Conservation (phyloP, 805 yeast species). For the Ogataea corticis region DNA sequence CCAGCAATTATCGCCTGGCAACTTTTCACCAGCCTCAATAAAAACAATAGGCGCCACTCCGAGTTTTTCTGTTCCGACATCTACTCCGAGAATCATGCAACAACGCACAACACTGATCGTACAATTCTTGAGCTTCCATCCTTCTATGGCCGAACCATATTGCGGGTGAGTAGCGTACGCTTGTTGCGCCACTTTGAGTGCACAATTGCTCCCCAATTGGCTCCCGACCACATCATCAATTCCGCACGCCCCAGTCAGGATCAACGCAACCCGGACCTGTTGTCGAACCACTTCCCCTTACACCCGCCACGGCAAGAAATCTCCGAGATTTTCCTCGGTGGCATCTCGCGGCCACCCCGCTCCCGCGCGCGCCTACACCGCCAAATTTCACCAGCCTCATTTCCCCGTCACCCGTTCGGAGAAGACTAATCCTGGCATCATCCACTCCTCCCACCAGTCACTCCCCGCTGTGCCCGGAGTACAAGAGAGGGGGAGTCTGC, state of each 20-base stretch:
- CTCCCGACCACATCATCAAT: too few species aligned
- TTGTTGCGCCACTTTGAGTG: too few species aligned
- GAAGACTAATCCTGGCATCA: conserved; percentile 15
- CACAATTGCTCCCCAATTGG: too few species aligned
- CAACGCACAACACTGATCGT: background rate
- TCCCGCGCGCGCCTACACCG: too few species aligned
- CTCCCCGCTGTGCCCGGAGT: conserved; percentile 8
- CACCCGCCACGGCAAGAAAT: conserved; percentile 1
- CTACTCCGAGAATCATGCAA: conserved; percentile 1
- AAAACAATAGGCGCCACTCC: conserved; percentile 3
- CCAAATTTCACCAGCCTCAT: conserved; percentile 4
- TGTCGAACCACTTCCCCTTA: conserved; percentile 1
- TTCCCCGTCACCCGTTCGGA: conserved; percentile 11
- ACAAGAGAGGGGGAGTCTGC: background rate
- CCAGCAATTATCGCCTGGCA: conserved; percentile 5
- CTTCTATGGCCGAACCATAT: too few species aligned
- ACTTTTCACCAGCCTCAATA: conserved; percentile 2
- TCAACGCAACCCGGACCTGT: conserved; percentile 4
- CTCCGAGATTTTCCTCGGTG: too few species aligned
- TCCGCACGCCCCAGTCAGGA: background rate
- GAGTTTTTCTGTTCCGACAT: conserved; percentile 2
- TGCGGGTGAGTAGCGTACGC: too few species aligned
- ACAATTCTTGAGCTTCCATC: too few species aligned
- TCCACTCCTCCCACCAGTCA: conserved; percentile 9
- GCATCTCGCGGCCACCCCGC: too few species aligned